Base-by-base conservation (phyloP, 495 filamentous ascomycete genomes). In the Neurospora sp. region DNA sequence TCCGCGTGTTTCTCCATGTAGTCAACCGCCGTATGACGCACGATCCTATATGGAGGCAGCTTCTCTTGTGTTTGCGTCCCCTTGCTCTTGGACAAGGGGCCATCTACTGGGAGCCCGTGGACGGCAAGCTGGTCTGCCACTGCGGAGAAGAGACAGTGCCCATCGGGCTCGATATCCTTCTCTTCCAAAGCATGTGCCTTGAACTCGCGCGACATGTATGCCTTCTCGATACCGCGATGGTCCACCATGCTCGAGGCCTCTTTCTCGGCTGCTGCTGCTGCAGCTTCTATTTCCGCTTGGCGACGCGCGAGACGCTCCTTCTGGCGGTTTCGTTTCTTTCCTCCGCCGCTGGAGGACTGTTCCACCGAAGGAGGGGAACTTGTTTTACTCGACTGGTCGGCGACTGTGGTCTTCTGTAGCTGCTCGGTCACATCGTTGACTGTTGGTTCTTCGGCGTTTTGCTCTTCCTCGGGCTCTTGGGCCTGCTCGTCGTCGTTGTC, bases 121-220 rank as follows among this genome's bases (percentile, higher is more conserved):
- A 81, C 79, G 39, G 79, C 80, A 48, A 98, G 83, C 82, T 97
- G 94, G 78, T 94, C 92, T 48, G 95, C 94, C 59, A 99, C 86
- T 2, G 96, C 94, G 8, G 93, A 90, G 83, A 97, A 99, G n/a
- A 99, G 85, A 80, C 96, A 99, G 78, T 99, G 96, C 0, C 96
- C 96, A 78, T 99, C 95, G 1, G 96, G 94, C 20, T 86, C 88
- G 38, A 98, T 93, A 72, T 92, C 89, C 71, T 92, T 86, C 84
- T 98, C 94, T 27, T 83, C 86, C 40, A 98, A 84, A 4, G 84
- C 83, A 70, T 90, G 81, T 11, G 85, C 84, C 62, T 85, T 81
- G 77, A 97, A 92, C 8, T 85, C 87, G 4, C 81, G 83, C 18
- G 86, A 84, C 89, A 99, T 96, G 14, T 86, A 83, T 46, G 84